phyloP scores from a whole-genome alignment of 2,329 filamentous ascomycete genomes.

The Arthrocladium fulminans region DNA sequence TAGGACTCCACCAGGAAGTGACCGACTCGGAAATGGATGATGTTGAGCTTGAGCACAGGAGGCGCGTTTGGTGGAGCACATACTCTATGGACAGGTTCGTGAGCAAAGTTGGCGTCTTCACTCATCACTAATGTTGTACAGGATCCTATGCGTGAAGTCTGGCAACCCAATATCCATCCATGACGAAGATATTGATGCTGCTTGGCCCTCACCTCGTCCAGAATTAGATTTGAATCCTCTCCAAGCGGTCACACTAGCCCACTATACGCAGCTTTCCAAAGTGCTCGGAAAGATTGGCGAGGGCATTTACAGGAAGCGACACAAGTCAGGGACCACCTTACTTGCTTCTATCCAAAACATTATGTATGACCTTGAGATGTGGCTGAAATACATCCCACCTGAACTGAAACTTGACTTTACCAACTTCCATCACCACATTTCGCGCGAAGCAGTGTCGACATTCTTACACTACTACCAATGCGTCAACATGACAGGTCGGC shows the following conservation, averaged over 20 bases:
- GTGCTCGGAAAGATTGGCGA: slow-evolving; percentile 44
- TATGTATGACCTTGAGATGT: slow-evolving; percentile 41
- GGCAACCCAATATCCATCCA: slow-evolving; percentile 48
- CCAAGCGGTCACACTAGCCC: slow-evolving; percentile 40
- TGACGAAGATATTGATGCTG: slow-evolving; percentile 46
- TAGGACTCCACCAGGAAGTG: slow-evolving; percentile 49
- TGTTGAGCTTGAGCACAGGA: slow-evolving; percentile 40
- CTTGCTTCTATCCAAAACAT: slow-evolving; percentile 45
- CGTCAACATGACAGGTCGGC: slow-evolving; percentile 49
- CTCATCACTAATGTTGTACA: slow-evolving; percentile 11
- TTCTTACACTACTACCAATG: slow-evolving; percentile 50
- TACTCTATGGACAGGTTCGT: slow-evolving; percentile 41
- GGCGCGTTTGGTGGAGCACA: slow-evolving; percentile 49
- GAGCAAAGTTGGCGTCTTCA: slow-evolving; percentile 23
- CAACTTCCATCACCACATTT: slow-evolving; percentile 33
- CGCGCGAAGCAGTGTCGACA: slow-evolving; percentile 44
- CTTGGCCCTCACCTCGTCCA: slow-evolving; percentile 27
- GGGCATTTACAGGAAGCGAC: slow-evolving; percentile 43
- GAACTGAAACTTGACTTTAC: slow-evolving; percentile 42
- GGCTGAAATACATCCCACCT: slow-evolving; percentile 42
- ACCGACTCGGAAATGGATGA: slow-evolving; percentile 33
- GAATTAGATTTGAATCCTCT: slow-evolving; percentile 34
- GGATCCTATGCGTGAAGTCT: slow-evolving; percentile 45
- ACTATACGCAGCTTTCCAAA: slow-evolving; percentile 46
- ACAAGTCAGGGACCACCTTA: slow-evolving; percentile 40